Evolutionary conservation across 768 basidiomycete species (phyloP), one percentile per base, ranked within the genome.

Genomic region (Wakefieldia striispora): DNA sequence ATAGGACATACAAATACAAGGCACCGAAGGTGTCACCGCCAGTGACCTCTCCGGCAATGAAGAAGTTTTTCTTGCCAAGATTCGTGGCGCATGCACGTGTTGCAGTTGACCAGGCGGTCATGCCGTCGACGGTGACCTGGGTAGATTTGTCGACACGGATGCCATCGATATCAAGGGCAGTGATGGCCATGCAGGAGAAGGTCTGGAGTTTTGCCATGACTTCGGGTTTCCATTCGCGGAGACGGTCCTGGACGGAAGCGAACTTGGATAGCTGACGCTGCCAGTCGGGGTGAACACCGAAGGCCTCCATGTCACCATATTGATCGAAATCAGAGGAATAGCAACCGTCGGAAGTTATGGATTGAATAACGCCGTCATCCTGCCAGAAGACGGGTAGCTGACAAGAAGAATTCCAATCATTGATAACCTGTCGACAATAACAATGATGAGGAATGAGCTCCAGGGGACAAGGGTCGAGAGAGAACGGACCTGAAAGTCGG

Each of bases 101-200:
- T 47, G 75, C 73, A 0, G 81, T 68, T 0, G 89, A 74, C 94
- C 94, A 97, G 0, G 74, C 62, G 3, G 89, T 76, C 43, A 95
- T 75, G 4, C 88, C 90, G 44, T 85, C 83, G 14, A 95, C 81
- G 6, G 91, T 90, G 48, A 97, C 80, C 64, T 97, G 94, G 0
- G 91, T 95, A 23, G 94, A 82, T 69, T 97, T 97, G 67, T 95
- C 94, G 70, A 97, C 84, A 70, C 94, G 94, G 65, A 97, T 95
- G 49, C 83, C 94, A 64, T 97, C 94, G 58, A 97, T 75, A 61
- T 95, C 94, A 42, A 95, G 81, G 0, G 93, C 87, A 36, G 82
- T 81, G 70, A 97, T 89, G 26, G 84, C 81, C 76, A 97, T 79
- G 73, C 94, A 95, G 2, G 88, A 78, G 64, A 95, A 94, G 27